Base-by-base conservation (phyloP, 192 early-diverging fungal genomes). In the Coemansia guatemalensis region DNA sequence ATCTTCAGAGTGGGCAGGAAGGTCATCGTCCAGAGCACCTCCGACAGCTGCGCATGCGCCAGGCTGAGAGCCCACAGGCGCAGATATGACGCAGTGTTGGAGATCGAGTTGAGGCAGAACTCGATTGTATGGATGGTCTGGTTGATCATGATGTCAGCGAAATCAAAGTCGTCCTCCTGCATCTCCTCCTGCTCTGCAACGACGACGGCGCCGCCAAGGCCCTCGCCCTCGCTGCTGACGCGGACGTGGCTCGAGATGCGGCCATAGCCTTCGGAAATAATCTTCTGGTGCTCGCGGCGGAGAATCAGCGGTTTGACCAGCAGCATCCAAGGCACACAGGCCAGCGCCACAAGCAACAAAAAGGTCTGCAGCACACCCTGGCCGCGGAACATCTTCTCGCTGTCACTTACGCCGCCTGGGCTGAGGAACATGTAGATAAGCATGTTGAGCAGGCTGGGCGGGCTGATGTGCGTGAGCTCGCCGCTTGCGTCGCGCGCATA, bases 401-500 rank as follows among this genome's bases (percentile, higher is more conserved):
- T 74, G 23, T 86, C 82, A 20, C 62, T 67, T 24, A 97, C 88
- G 26, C 44, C 78, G 23, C 97, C 97, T 8, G 97, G 97, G 29
- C 88, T 86, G 64, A 99, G 79, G 82, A 99, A 95, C 97, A 99
- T 99, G 82, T 96, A 97, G 73, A 99, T 99, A 63, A 99, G 86
- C 67, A 92, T 96, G 86, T 99, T 99, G 30, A 99, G 84, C 76
- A 99, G 79, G 44, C 92, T 92, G 22, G 97, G 97, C 4, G 96
- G 91, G 33, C 90, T 82, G 78, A 92, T 85, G 59, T 78, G 74
- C 27, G 71, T 87, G 22, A 90, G 62, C 44, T 89, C 66, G 53
- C 91, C 91, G 49, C 59, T 60, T 6, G 75, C 78, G 76, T 93
- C 91, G 39, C 81, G 68, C 53, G 85, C 92, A 55, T 85, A 86